Evolutionary conservation across 495 filamentous ascomycete genomes (phyloP).

Genomic region (Neurospora tetrasperma): DNA sequence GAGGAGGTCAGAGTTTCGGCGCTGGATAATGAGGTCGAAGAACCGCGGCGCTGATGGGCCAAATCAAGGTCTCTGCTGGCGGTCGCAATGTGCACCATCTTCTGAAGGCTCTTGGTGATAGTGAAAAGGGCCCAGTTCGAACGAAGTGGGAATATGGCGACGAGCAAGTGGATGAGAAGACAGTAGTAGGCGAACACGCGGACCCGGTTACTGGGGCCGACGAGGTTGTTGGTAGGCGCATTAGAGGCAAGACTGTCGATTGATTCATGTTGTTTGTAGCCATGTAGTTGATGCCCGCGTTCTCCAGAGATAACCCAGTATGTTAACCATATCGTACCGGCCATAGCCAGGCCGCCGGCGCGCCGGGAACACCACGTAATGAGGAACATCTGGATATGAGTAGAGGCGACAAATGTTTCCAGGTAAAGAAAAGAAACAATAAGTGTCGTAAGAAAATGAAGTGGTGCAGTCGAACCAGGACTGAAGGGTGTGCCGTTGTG

Average conservation of each 20-base stretch:
- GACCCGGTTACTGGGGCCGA: constrained; percentile 28
- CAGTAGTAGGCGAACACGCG: constrained; percentile 41
- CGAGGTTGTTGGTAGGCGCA: constrained; percentile 24
- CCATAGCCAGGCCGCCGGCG: constrained; percentile 39
- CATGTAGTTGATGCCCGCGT: constrained; percentile 30
- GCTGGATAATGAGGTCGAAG: constrained; percentile 40
- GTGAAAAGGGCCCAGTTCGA: constrained; percentile 43
- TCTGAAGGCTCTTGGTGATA: constrained; percentile 31
- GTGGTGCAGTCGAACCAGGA: background rate
- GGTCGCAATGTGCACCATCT: constrained; percentile 28
- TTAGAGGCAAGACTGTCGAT: constrained; percentile 28
- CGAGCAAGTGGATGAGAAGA: constrained; percentile 42
- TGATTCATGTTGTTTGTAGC: constrained; percentile 32
- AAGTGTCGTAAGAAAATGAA: background rate
- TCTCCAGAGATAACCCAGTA: constrained; percentile 39
- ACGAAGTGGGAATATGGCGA: constrained; percentile 43
- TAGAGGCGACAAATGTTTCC: background rate
- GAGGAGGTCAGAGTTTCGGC: constrained; percentile 41
- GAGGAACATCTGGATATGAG: constrained; percentile 30
- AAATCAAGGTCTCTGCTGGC: constrained; percentile 31
- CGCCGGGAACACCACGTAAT: constrained; percentile 39
- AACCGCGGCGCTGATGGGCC: constrained; percentile 35
- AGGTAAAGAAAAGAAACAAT: background rate
- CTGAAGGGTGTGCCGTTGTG: background rate
- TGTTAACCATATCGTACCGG: constrained; percentile 31